Conservation (phyloP, 192 early-diverging fungal species). For the Funneliformis geosporum region DNA sequence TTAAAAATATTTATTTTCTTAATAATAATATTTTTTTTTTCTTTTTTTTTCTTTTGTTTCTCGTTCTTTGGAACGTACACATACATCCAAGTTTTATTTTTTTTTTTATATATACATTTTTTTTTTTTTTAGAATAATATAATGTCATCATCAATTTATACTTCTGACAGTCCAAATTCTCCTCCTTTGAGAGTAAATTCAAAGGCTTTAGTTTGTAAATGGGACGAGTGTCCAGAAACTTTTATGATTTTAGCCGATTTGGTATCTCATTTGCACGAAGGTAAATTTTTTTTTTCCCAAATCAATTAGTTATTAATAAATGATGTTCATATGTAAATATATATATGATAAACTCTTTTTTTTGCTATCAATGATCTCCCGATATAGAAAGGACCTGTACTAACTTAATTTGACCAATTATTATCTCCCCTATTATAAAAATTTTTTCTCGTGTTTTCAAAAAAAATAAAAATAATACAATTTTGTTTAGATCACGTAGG, state of each 20-base stretch:
- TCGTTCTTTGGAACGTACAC: too few relatives aligned
- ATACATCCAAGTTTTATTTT: too few relatives aligned
- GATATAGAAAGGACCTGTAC: conserved; percentile 3
- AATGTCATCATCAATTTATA: background rate
- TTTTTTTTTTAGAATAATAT: too few relatives aligned
- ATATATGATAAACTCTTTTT: background rate
- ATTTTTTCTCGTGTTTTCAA: conserved; percentile 1
- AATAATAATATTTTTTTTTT: too few relatives aligned
- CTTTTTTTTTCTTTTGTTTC: too few relatives aligned
- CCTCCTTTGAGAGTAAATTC: background rate
- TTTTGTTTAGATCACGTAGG: conserved; percentile 50
- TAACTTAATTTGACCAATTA: conserved; percentile 7
- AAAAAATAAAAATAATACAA: too few relatives aligned
- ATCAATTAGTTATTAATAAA: background rate
- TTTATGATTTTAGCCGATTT: conserved; percentile 18
- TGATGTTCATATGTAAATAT: background rate
- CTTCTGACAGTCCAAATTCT: background rate
- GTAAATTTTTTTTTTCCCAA: background rate
- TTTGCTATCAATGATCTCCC: background rate
- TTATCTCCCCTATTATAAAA: background rate
- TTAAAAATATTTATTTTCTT: too few relatives aligned
- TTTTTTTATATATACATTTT: too few relatives aligned
- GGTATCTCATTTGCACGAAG: conserved; percentile 22
- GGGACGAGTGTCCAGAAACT: background rate
- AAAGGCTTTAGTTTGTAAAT: conserved; percentile 18